Base-by-base conservation (phyloP, 164 flowering plant genomes). In the Aristolochia fimbriata region DNA sequence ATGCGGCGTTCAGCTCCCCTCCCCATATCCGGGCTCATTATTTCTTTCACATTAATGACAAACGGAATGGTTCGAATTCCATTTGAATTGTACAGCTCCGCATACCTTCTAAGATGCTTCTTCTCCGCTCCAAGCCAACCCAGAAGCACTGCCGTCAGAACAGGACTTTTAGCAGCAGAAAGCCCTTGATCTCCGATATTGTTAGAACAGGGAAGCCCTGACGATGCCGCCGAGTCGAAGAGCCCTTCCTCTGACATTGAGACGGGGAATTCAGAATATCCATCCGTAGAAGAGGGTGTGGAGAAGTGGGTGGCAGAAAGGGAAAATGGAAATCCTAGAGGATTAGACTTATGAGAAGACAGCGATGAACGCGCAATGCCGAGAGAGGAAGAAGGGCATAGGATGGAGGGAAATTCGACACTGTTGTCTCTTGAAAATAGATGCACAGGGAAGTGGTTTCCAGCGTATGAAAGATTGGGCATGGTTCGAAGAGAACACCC, bases 121-220 rank as follows among this genome's bases (percentile, higher is more conserved):
- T 57, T 68, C 77, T 78, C 75, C 7, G 96, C 83, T 17, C 96
- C 99, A 4, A 94, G 78, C 99, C 97, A 93, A 8, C 99, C 99
- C 58, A 93, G 57, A 72, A 93, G 47, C 63, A 93, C 96, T 52
- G 80, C 95, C 15, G 90, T 77, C 50, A 72, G 73, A 27, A 48
- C 72, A 3, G 74, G 68, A 49, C 64, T 63, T 61, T 63, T 58
- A 25, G 53, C 64, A 11, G 61, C 50, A 0, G 55, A n/a, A 48
- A 50, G 4, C 51, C 65, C 69, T 10, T 27, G 21, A 12, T 62
- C 49, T 1, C 61, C 60, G 2, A 68, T 67, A 20, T 30, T 23
- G 19, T 21, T 55, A 0, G 19, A 8, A 13, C 21, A 0, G 6
- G 55, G 14, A 27, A 7, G 43, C 12, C 43, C 43, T 10, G 43